Base-by-base conservation (phyloP, 257 asterid genomes). In the Catharanthus roseus region DNA sequence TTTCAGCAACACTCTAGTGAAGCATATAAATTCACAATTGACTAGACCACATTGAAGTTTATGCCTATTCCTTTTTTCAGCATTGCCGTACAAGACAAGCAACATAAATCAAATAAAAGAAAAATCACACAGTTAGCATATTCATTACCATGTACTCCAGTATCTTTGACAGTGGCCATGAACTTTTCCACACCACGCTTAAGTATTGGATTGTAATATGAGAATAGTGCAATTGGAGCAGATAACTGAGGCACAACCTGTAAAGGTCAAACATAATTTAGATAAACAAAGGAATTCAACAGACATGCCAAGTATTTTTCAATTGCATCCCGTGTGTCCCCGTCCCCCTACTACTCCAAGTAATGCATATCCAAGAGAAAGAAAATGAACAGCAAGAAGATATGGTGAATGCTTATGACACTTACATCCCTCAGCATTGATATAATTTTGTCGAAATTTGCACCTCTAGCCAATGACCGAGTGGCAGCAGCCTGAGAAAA, bases 151-250 rank as follows among this genome's bases (percentile, higher is more conserved):
- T 84, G 95, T 77, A 92, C 67, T 71, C 96, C 96, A 28, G 86
- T 78, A 74, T 89, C 96, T 71, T 86, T 79, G 74, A 88, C 84
- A 65, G 85, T 89, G 77, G 63, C 82, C 97, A 92, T 89, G 87
- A 92, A 92, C 70, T 86, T 82, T 45, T 81, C 96, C 67, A 79
- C 72, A 0, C 97, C 97, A 60, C 96, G 90, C 80, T 89, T 89
- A 71, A 92, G 93, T 81, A 92, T 89, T 53, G 97, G 97, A 71
- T 92, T 92, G 79, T 92, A 92, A 84, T 92, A 92, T 10, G 96
- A 73, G 87, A 92, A 92, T 12, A 92, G 47, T 58, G 96, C 87
- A 63, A 92, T 23, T n/a, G 97, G 97, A 74, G 93, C 85, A 74
- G 97, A 88, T 82, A 92, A 77, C 69, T 84, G 86, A 78, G 97